A percentile compares a stretch with the other conserved stretches of the same genome.
Evolutionary conservation across 2,329 filamentous ascomycete genomes (phyloP).

Genomic region (Cryphonectria nitschkei): DNA sequence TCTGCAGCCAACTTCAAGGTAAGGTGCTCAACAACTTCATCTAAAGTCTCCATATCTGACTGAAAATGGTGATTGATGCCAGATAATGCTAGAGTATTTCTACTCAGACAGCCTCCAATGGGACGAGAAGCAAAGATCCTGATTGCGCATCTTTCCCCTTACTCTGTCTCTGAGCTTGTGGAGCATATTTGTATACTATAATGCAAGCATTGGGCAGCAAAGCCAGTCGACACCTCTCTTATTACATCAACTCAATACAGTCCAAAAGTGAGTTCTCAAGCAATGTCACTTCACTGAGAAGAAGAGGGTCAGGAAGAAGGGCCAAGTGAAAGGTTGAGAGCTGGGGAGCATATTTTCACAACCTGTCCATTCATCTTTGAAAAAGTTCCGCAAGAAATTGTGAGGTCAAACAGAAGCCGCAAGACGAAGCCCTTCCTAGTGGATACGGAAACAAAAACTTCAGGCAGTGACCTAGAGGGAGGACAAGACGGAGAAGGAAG

Average conservation of each 20-base stretch:
- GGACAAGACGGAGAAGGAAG: background rate
- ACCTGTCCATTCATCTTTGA: background rate
- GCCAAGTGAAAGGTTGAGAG: background rate
- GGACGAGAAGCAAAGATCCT: background rate
- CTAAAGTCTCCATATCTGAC: background rate
- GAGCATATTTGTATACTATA: background rate
- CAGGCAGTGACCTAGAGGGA: background rate
- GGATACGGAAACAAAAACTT: background rate
- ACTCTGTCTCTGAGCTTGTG: background rate
- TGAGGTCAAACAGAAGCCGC: slow-evolving; percentile 3
- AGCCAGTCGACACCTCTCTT: background rate
- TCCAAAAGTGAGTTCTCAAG: background rate
- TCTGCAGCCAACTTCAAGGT: background rate
- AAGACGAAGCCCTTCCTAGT: background rate
- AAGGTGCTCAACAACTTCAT: background rate
- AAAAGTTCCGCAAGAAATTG: background rate
- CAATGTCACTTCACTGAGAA: background rate
- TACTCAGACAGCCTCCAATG: too few species aligned
- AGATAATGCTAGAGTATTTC: too few species aligned
- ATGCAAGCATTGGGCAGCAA: background rate
- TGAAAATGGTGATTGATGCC: too few species aligned
- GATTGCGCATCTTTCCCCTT: background rate
- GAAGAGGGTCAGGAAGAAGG: background rate
- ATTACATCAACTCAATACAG: background rate
- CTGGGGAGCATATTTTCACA: background rate